Conservation (phyloP, 805 yeast genomes). For the Myxozyma sirexii region DNA sequence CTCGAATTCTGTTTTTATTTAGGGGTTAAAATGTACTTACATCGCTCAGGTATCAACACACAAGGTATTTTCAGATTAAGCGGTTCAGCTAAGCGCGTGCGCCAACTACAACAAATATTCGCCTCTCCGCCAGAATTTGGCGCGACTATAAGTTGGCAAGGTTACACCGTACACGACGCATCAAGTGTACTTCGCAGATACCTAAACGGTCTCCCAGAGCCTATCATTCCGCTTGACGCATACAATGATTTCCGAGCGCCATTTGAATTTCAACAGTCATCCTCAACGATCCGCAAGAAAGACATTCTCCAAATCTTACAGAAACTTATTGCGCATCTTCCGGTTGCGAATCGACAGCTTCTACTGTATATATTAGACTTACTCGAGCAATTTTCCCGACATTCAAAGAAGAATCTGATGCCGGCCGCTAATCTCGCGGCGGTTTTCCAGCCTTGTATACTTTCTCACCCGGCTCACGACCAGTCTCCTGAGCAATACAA, state of each 20-base stretch:
- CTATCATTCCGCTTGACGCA: conserved; percentile 64
- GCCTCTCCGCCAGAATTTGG: conserved; percentile 91
- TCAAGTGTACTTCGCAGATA: conserved; percentile 86
- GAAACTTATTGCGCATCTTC: conserved; percentile 64
- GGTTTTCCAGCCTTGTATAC: conserved; percentile 93
- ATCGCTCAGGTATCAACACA: conserved; percentile 53
- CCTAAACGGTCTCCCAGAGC: conserved; percentile 87
- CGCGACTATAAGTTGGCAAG: conserved; percentile 84
- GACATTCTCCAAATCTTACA: conserved; percentile 73
- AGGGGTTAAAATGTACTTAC: neutral
- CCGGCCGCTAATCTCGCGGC: conserved; percentile 92
- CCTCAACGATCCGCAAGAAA: conserved; percentile 20
- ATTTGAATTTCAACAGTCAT: neutral
- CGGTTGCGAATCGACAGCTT: conserved; percentile 77
- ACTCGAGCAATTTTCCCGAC: conserved; percentile 79
- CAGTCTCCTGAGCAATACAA: conserved; percentile 91
- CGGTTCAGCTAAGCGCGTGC: conserved; percentile 85
- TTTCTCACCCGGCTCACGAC: conserved; percentile 91
- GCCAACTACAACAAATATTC: conserved; percentile 80
- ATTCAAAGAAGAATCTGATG: conserved; percentile 81
- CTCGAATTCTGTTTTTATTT: neutral
- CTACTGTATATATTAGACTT: conserved; percentile 85
- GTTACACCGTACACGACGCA: conserved; percentile 94
- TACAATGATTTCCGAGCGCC: conserved; percentile 20
- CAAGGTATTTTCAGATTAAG: conserved; percentile 94